These are phyloP conservation scores for Tolypocladium amazonense DNA, from an alignment of 2,329 filamentous ascomycete species.

Conservation along the genomic window DNA sequence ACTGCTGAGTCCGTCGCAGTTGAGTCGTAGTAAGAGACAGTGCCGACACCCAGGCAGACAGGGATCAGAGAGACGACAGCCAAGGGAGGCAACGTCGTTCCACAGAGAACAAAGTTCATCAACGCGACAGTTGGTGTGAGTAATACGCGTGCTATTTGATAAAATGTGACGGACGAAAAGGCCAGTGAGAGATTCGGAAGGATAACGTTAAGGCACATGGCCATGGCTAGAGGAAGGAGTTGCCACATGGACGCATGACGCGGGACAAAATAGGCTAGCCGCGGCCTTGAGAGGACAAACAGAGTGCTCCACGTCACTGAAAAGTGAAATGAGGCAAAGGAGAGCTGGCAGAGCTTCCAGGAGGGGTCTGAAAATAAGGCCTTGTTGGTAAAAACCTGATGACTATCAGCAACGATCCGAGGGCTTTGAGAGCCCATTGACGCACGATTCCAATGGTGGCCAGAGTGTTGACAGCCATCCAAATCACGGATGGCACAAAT, in stretches of 20 bases:
- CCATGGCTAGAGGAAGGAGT: conserved; percentile 52
- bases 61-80: conserved; percentile 47
- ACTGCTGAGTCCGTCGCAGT: conserved; percentile 33
- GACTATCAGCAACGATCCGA: conserved; percentile 2
- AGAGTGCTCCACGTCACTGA: conserved; percentile 53
- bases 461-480: conserved; percentile 52
- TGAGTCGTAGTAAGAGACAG: conserved; percentile 61
- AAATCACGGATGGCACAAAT: conserved; percentile 19
- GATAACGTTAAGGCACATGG: conserved; percentile 61
- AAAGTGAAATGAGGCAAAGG: conserved; percentile 61
- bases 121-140: conserved; percentile 54
- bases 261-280: conserved; percentile 47
- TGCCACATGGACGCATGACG: conserved; percentile 42
- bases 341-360: conserved; percentile 51
- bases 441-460: conserved; percentile 53
- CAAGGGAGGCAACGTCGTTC: conserved; percentile 39
- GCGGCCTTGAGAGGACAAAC: conserved; percentile 48
- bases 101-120: conserved; percentile 54
- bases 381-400: conserved; percentile 59
- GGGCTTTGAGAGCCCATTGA: conserved; percentile 2
- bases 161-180: conserved; percentile 58
- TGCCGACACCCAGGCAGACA: conserved; percentile 52
- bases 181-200: conserved; percentile 58
- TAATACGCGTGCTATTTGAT: conserved; percentile 58
- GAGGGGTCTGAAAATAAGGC: conserved; percentile 54